Evolutionary conservation across 164 flowering plant genomes (phyloP).

Genomic region (Piper longum): DNA sequence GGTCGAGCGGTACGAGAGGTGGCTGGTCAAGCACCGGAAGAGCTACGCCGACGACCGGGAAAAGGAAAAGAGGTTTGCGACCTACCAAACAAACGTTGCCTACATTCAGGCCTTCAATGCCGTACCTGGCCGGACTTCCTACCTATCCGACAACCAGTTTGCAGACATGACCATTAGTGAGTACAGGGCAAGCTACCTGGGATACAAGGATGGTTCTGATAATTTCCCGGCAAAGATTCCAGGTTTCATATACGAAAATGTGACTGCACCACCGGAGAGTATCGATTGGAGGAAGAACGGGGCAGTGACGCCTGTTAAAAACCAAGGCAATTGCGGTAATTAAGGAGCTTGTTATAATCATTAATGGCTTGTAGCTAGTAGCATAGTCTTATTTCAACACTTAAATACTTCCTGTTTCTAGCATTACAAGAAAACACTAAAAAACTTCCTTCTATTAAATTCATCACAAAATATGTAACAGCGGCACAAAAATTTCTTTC

Average conservation of each 20-base stretch:
- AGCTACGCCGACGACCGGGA: constrained; percentile 20
- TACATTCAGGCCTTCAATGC: constrained; percentile 41
- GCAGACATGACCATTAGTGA: constrained; percentile 17
- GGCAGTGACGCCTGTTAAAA: constrained; percentile 9
- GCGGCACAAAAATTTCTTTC: too few species aligned
- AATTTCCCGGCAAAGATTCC: neutral
- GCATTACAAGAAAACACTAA: too few species aligned
- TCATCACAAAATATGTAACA: too few species aligned
- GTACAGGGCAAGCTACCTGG: constrained; percentile 11
- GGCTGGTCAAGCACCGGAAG: constrained; percentile 23
- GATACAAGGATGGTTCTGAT: neutral
- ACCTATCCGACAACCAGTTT: constrained; percentile 27
- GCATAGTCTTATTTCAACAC: neutral
- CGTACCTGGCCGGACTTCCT: constrained; percentile 18
- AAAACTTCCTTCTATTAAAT: too few species aligned
- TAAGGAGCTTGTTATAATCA: neutral
- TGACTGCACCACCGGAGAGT: neutral
- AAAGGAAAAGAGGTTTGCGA: constrained; percentile 26
- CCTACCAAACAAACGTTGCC: constrained; percentile 36
- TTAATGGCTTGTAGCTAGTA: neutral
- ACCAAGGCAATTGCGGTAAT: constrained; percentile 8
- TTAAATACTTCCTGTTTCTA: neutral
- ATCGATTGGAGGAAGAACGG: constrained; percentile 9
- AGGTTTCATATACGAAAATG: neutral
- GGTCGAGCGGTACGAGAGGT: constrained; percentile 27